These are phyloP conservation scores for Boletus sensibilis DNA, from an alignment of 768 basidiomycete genomes.

Conservation along the genomic window DNA sequence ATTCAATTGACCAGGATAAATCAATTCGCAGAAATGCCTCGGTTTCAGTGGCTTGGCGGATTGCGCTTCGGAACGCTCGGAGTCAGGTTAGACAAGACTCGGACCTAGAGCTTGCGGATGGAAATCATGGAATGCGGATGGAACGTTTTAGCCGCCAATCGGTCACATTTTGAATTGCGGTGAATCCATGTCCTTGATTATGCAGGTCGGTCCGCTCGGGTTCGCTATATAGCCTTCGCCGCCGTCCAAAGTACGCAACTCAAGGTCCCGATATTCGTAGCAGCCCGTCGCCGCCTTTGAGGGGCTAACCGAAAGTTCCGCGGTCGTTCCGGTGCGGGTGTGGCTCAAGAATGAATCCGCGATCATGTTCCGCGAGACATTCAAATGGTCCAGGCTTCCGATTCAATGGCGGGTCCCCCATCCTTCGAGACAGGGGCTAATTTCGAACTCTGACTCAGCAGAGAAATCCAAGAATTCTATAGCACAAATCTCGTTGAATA, in stretches of 20 bases:
- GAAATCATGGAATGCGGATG: background rate
- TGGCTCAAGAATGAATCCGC: background rate
- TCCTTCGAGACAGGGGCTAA: conserved; percentile 4
- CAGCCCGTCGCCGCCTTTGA: background rate
- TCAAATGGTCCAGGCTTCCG: background rate
- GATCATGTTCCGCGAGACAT: conserved; percentile 3
- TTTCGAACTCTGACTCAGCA: background rate
- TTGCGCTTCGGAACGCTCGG: background rate
- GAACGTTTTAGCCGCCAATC: background rate
- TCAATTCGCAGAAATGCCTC: background rate
- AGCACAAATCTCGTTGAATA: background rate
- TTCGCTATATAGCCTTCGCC: background rate
- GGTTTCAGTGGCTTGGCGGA: background rate
- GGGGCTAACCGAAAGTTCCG: background rate
- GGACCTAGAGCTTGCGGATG: background rate
- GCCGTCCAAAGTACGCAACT: background rate
- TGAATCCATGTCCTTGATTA: background rate
- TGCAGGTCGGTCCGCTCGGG: background rate
- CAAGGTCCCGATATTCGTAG: too few species aligned
- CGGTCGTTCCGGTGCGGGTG: background rate
- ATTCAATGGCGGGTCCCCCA: background rate
- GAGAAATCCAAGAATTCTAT: background rate
- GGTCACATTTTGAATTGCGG: too few species aligned
- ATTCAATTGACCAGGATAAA: background rate
- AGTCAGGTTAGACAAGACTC: background rate